These are phyloP conservation scores for Xylariaceae sp. DNA, from an alignment of 2,329 filamentous ascomycete genomes.

Conservation along the genomic window DNA sequence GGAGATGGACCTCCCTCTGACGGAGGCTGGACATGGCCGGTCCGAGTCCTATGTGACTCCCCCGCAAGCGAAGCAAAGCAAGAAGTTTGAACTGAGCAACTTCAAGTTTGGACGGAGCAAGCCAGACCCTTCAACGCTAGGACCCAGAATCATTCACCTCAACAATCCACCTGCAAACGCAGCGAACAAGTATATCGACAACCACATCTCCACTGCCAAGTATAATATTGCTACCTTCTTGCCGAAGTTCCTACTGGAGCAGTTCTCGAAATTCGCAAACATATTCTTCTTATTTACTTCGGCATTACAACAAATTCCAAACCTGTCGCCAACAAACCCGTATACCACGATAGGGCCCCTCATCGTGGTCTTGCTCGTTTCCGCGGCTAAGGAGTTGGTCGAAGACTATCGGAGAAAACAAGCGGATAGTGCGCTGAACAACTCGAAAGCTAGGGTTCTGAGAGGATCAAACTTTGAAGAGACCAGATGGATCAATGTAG, in stretches of 20 bases:
- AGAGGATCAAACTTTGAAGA: slow-evolving; percentile 79
- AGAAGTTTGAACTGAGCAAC: slow-evolving; percentile 62
- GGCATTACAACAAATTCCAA: slow-evolving; percentile 87
- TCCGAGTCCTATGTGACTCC: slow-evolving; percentile 22
- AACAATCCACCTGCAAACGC: slow-evolving; percentile 95
- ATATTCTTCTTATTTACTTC: slow-evolving; percentile 99
- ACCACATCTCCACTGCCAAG: slow-evolving; percentile 95
- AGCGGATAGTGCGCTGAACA: slow-evolving; percentile 82
- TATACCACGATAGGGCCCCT: slow-evolving; percentile 97
- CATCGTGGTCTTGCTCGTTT: slow-evolving; percentile 84
- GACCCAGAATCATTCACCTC: slow-evolving; percentile 86
- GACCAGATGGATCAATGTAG: slow-evolving; percentile 88
- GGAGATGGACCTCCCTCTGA: slow-evolving; percentile 96
- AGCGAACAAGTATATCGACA: slow-evolving; percentile 85
- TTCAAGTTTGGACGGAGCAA: slow-evolving; percentile 89
- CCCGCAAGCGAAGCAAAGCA: slow-evolving; percentile 40
- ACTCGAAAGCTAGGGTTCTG: slow-evolving; percentile 76
- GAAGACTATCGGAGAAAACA: slow-evolving; percentile 88
- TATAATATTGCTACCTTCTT: slow-evolving; percentile 92
- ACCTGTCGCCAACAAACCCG: slow-evolving; percentile 87
- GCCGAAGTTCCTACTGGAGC: slow-evolving; percentile 95
- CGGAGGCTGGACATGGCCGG: slow-evolving; percentile 57
- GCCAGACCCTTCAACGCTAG: slow-evolving; percentile 82
- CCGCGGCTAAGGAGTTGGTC: slow-evolving; percentile 86
- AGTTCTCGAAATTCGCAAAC: slow-evolving; percentile 99